These are phyloP conservation scores for Starmerella vitae DNA, from an alignment of 805 yeast species.

Conservation along the genomic window DNA sequence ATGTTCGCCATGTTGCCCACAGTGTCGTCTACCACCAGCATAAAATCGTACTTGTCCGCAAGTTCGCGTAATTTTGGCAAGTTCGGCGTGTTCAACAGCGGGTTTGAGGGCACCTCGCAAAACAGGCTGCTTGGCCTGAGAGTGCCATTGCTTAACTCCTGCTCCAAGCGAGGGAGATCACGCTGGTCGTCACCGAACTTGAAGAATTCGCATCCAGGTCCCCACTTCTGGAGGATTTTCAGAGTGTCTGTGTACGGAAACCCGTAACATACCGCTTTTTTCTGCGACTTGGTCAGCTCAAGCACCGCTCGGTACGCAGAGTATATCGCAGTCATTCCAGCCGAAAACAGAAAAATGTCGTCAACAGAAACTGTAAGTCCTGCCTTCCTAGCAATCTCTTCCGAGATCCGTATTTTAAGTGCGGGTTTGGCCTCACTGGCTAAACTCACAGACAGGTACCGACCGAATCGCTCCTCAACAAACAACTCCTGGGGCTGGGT, in stretches of 20 bases:
- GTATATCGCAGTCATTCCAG: slow-evolving; percentile 90
- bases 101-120: slow-evolving; percentile 92
- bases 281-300: slow-evolving; percentile 16
- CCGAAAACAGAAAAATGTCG: slow-evolving; percentile 60
- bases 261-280: slow-evolving; percentile 82
- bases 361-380: slow-evolving; percentile 4
- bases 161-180: slow-evolving; percentile 49
- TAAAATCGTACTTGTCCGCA: slow-evolving; percentile 57
- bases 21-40: slow-evolving; percentile 84
- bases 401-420: slow-evolving; percentile 50
- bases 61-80: slow-evolving; percentile 48
- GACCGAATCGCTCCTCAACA: slow-evolving; percentile 81
- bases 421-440: slow-evolving; percentile 65
- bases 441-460: slow-evolving; percentile 67
- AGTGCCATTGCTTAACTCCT: slow-evolving; percentile 45
- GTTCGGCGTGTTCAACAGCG: slow-evolving; percentile 77
- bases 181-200: slow-evolving; percentile 64
- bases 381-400: slow-evolving; percentile 13
- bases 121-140: slow-evolving; percentile 56
- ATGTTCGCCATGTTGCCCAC: slow-evolving; percentile 82
- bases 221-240: slow-evolving; percentile 74
- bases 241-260: slow-evolving; percentile 92
- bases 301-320: slow-evolving; percentile 45
- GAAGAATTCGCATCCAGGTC: slow-evolving; percentile 76
- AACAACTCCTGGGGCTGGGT: slow-evolving; percentile 30